These are phyloP conservation scores for Stromatinia cepivora DNA, from an alignment of 2,329 filamentous ascomycete species.

Conservation along the genomic window DNA sequence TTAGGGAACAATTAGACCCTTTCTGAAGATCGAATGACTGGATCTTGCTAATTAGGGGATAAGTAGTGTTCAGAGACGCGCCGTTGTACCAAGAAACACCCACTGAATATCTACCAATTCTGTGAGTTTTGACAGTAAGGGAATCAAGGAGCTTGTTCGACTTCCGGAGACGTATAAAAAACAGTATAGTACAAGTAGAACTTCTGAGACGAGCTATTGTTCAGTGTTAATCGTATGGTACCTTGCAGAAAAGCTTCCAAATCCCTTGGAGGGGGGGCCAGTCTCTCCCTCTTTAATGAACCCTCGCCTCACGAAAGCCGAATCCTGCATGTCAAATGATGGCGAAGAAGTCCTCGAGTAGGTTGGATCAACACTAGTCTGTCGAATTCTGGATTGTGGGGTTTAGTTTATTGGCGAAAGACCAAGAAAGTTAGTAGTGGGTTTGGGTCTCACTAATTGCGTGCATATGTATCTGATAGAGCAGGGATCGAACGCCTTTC, in stretches of 20 bases:
- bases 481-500: conserved; percentile 1
- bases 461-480: conserved; percentile 22
- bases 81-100: conserved; percentile 8
- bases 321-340: conserved; percentile 22
- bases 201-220: conserved; percentile 24
- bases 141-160: conserved; percentile 12
- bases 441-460: conserved; percentile 23
- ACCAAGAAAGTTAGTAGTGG: background rate
- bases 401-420: conserved; percentile 23
- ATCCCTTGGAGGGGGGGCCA: conserved; percentile 32
- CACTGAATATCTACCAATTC: conserved; percentile 13
- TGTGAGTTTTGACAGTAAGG: conserved; percentile 13
- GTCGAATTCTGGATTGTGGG: conserved; percentile 27
- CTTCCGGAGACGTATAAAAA: conserved; percentile 1
- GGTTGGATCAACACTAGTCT: conserved; percentile 30
- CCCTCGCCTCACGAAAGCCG: conserved; percentile 21
- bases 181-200: conserved; percentile 17
- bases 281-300: conserved; percentile 28
- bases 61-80: conserved; percentile 11
- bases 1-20: background rate
- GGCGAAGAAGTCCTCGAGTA: conserved; percentile 28
- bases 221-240: conserved; percentile 21
- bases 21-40: background rate
- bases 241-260: conserved; percentile 32
- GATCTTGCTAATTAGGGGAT: background rate